Evolutionary conservation across 2,329 filamentous ascomycete genomes (phyloP).

Genomic region (Didymella segeticola): DNA sequence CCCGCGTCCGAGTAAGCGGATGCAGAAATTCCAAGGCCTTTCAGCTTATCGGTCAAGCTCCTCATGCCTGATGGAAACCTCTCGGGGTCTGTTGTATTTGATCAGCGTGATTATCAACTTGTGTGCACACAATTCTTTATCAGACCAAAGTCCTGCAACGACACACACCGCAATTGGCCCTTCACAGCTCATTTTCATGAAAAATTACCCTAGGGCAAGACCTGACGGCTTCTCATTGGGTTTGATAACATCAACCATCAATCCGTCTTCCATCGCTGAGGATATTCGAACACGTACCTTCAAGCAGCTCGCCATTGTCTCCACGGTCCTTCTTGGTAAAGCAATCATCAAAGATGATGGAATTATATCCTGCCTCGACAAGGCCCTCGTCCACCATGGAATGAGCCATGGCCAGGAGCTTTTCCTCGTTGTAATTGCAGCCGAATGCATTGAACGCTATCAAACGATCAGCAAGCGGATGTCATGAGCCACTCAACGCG

Average conservation of each 20-base stretch:
- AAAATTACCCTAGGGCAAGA: too few species aligned
- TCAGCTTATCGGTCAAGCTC: conserved; percentile 11
- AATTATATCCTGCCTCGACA: conserved; percentile 17
- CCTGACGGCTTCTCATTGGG: too few species aligned
- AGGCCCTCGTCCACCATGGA: conserved; percentile 14
- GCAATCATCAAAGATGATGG: conserved; percentile 20
- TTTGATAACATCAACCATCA: too few species aligned
- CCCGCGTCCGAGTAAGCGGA: conserved; percentile 60
- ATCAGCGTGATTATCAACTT: too few species aligned
- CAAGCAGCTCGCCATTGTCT: conserved; percentile 2
- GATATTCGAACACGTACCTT: neutral
- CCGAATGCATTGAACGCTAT: conserved; percentile 14
- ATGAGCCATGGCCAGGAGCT: conserved; percentile 9
- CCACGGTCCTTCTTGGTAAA: conserved; percentile 14
- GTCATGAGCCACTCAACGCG: rapidly evolving
- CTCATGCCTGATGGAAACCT: conserved; percentile 18
- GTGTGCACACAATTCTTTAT: too few species aligned
- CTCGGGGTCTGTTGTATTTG: neutral
- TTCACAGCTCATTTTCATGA: too few species aligned
- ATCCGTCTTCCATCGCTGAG: too few species aligned
- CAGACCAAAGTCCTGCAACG: too few species aligned
- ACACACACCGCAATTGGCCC: too few species aligned
- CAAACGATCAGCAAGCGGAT: neutral
- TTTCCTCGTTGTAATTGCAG: conserved; percentile 14
- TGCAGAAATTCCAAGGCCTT: conserved; percentile 9